phyloP scores from a whole-genome alignment of 179 eudicot genomes.

The Beta lomatogona region DNA sequence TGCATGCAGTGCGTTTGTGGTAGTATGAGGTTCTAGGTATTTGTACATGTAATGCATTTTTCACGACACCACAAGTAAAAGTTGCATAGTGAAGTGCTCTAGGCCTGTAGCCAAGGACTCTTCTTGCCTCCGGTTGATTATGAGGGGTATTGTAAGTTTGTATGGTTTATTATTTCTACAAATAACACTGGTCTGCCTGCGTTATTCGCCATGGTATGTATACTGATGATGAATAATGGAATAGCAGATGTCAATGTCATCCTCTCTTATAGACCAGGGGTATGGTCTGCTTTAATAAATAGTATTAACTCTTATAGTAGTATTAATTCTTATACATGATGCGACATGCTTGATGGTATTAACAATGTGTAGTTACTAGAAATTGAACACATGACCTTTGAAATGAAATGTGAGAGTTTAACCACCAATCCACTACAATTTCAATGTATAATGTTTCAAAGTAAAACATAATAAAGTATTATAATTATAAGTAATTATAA shows the following conservation, averaged over 20 bases:
- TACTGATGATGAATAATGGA: not conserved
- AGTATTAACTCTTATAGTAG: no score
- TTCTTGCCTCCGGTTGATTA: not conserved
- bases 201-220: not conserved
- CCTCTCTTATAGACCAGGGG: no score
- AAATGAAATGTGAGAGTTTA: no score
- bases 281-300: no score
- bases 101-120: not conserved
- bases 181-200: not conserved
- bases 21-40: constrained; percentile 30
- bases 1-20: constrained; percentile 85
- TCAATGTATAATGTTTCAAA: no score
- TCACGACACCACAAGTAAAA: not conserved
- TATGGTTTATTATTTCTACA: not conserved
- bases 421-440: no score
- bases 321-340: no score
- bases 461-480: no score
- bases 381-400: no score
- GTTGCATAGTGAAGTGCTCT: not conserved
- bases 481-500: no score
- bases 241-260: not conserved
- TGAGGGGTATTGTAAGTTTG: not conserved
- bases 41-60: not conserved
- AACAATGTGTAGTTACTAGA: no score
- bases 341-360: no score